Percentiles rank a stretch among this genome's conserved stretches.
phyloP scores from a whole-genome alignment of 148 eudicot genomes.

The Arbutus unedo region DNA sequence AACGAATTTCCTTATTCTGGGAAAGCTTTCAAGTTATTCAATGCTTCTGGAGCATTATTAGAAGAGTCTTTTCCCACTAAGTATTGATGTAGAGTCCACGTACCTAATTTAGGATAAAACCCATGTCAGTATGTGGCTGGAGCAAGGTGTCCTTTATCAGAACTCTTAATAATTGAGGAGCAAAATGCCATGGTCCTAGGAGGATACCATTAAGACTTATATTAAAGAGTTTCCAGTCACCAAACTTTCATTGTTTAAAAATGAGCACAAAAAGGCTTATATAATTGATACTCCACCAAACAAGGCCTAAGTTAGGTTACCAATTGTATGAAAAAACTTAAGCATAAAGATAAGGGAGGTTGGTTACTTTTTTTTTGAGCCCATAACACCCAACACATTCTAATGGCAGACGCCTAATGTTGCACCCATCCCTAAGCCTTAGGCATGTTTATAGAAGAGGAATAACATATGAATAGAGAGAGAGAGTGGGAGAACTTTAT shows the following conservation, averaged over 20 bases:
- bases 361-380: neutral
- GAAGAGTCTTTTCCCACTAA: too few relatives aligned
- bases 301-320: neutral
- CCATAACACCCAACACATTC: neutral
- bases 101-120: too few relatives aligned
- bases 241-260: neutral
- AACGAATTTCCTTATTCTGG: too few relatives aligned
- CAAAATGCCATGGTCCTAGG: neutral
- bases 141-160: neutral
- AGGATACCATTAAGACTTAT: neutral
- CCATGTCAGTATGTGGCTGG: too few relatives aligned
- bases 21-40: too few relatives aligned
- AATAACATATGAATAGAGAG: too few relatives aligned
- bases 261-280: neutral
- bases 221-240: neutral
- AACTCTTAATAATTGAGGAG: neutral
- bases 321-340: neutral
- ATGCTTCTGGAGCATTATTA: too few relatives aligned
- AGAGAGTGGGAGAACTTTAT: too few relatives aligned
- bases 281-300: neutral
- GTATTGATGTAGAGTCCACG: too few relatives aligned
- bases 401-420: neutral
- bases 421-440: neutral
- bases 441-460: too few relatives aligned
- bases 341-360: neutral